A percentile compares a stretch with the other conserved stretches of the same genome.
These are phyloP conservation scores for Ustilago shanxiensis DNA, from an alignment of 1,284 basidiomycete genomes.

Conservation along the genomic window DNA sequence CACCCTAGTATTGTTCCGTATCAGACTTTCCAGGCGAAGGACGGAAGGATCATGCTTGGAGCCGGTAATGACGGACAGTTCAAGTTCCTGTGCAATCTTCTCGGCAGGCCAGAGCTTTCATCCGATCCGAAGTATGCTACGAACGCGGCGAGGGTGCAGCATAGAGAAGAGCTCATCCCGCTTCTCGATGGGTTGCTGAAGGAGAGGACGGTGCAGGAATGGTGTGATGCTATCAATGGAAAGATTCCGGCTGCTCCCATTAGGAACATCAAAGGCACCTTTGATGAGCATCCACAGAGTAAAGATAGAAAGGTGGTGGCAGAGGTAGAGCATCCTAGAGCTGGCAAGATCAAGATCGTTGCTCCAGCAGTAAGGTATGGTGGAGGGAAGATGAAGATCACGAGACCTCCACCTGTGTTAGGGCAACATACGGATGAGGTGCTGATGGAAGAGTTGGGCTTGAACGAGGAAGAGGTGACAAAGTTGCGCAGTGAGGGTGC, in stretches of 20 bases:
- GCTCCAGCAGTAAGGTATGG: constrained; percentile 89
- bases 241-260: constrained; percentile 73
- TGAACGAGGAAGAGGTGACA: constrained; percentile 75
- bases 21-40: constrained; percentile 55
- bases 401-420: constrained; percentile 65
- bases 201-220: constrained; percentile 49
- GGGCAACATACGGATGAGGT: constrained; percentile 71
- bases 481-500: constrained; percentile 72
- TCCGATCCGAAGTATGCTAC: constrained; percentile 38
- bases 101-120: constrained; percentile 42
- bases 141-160: constrained; percentile 81
- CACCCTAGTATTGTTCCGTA: constrained; percentile 74
- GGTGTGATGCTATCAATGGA: constrained; percentile 57
- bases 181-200: constrained; percentile 76
- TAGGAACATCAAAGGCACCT: constrained; percentile 90
- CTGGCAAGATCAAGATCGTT: constrained; percentile 86
- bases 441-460: constrained; percentile 77
- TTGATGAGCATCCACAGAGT: constrained; percentile 86
- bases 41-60: constrained; percentile 74
- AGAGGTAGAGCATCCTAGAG: constrained; percentile 77
- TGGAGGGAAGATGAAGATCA: constrained; percentile 75
- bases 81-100: constrained; percentile 50
- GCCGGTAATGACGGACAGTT: constrained; percentile 92
- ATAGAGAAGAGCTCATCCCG: constrained; percentile 80
- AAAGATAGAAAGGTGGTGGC: constrained; percentile 76